phyloP scores from a whole-genome alignment of 2,329 filamentous ascomycete species.

The Ramichloridium luteum region DNA sequence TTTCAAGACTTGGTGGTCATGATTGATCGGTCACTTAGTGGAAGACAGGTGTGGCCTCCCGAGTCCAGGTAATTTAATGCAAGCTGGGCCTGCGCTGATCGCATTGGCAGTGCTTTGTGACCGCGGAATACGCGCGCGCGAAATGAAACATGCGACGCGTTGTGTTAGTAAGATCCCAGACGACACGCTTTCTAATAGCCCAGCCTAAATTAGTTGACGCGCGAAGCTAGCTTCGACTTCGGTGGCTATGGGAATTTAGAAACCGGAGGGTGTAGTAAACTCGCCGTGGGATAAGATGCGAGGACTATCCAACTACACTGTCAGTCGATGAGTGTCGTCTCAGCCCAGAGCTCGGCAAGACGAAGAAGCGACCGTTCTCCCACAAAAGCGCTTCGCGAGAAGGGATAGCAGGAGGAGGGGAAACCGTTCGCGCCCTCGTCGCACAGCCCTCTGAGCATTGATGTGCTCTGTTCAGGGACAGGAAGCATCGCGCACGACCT shows the following conservation, averaged over 20 bases:
- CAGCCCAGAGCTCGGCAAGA: not conserved
- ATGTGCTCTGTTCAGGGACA: constrained; percentile 1
- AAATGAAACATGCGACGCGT: too few relatives aligned
- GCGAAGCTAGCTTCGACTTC: too few relatives aligned
- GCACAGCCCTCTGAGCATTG: constrained; percentile 1
- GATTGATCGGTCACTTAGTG: too few relatives aligned
- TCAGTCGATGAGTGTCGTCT: constrained; percentile 1
- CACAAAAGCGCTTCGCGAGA: constrained; percentile 1
- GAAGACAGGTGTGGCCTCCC: too few relatives aligned
- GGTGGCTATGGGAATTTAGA: constrained; percentile 1
- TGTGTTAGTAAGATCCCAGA: too few relatives aligned
- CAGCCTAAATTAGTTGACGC: too few relatives aligned
- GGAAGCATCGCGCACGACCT: constrained; percentile 1
- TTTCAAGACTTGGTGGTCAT: too few relatives aligned
- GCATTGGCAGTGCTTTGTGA: too few relatives aligned
- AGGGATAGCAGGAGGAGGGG: constrained; percentile 1
- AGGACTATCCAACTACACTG: constrained; percentile 1
- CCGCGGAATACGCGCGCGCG: too few relatives aligned
- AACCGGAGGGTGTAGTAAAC: constrained; percentile 1
- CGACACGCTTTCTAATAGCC: too few relatives aligned
- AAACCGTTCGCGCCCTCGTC: constrained; percentile 1
- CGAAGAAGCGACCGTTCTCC: constrained; percentile 1
- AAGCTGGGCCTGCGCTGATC: too few relatives aligned
- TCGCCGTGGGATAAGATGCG: constrained; percentile 1
- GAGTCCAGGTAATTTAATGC: too few relatives aligned